A percentile compares a stretch with the other conserved stretches of the same genome.
phyloP scores from a whole-genome alignment of 2,329 filamentous ascomycete species.

The Lasiodiplodia citricola region DNA sequence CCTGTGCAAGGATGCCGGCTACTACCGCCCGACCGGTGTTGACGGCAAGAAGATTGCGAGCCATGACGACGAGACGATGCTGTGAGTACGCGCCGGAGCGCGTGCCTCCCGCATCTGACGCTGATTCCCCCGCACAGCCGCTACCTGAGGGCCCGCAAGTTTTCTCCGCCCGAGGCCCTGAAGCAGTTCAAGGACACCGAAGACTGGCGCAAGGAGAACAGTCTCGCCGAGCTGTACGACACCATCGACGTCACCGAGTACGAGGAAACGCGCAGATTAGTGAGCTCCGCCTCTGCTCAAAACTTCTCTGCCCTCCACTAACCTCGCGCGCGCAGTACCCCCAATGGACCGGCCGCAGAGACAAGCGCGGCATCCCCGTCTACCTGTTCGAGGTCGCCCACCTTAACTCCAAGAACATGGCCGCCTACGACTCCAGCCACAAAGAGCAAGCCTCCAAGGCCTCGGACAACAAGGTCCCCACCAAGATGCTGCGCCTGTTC shows the following conservation, averaged over 20 bases:
- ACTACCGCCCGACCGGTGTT: slow-evolving; percentile 58
- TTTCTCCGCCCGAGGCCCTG: slow-evolving; percentile 76
- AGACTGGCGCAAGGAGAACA: slow-evolving; percentile 81
- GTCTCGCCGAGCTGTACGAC: slow-evolving; percentile 79
- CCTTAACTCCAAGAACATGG: slow-evolving; percentile 81
- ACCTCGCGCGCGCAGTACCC: slow-evolving; percentile 68
- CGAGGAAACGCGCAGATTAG: slow-evolving; percentile 77
- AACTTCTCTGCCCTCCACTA: background rate
- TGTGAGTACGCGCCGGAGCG: slow-evolving; percentile 55
- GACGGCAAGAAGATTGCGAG: slow-evolving; percentile 52
- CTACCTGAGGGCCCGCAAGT: slow-evolving; percentile 84
- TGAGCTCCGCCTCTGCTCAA: slow-evolving; percentile 47
- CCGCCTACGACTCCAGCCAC: slow-evolving; percentile 73
- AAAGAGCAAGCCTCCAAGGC: slow-evolving; percentile 61
- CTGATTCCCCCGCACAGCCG: slow-evolving; percentile 59
- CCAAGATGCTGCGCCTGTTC: slow-evolving; percentile 83
- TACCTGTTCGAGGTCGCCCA: slow-evolving; percentile 88
- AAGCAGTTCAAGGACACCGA: slow-evolving; percentile 88
- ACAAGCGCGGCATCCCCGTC: slow-evolving; percentile 87
- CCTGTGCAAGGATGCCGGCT: slow-evolving; percentile 67
- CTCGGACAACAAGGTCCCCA: slow-evolving; percentile 68
- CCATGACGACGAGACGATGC: slow-evolving; percentile 74
- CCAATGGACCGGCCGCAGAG: slow-evolving; percentile 91
- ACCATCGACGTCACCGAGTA: slow-evolving; percentile 86
- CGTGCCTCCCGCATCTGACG: background rate